Percentiles rank a stretch among this genome's conserved stretches.
These are phyloP conservation scores for Gautieria morchelliformis DNA, from an alignment of 768 basidiomycete genomes.

Conservation along the genomic window DNA sequence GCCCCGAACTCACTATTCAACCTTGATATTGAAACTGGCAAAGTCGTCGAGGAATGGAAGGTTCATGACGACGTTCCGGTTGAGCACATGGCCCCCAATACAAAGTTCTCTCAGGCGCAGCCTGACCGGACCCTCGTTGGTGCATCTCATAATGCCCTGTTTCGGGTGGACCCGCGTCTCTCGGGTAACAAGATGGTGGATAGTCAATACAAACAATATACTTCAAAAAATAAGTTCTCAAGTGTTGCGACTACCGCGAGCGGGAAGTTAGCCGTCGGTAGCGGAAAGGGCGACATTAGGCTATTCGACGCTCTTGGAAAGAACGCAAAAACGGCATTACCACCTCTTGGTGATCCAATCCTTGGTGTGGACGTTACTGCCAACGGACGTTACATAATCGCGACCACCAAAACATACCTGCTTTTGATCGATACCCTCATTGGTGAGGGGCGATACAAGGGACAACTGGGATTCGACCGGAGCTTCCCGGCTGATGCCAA, in stretches of 20 bases:
- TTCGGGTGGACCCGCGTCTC: conserved; percentile 95
- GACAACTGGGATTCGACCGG: conserved; percentile 81
- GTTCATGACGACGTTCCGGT: conserved; percentile 85
- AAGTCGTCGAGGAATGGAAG: conserved; percentile 98
- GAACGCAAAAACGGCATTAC: conserved; percentile 96
- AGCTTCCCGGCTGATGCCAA: conserved; percentile 93
- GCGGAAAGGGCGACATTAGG: conserved; percentile 93
- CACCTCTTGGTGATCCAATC: conserved; percentile 92
- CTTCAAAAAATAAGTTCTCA: conserved; percentile 90
- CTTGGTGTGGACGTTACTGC: conserved; percentile 90
- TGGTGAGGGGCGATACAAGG: conserved; percentile 79
- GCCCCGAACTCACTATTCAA: conserved; percentile 77
- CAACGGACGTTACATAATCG: conserved; percentile 89
- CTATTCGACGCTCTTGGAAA: conserved; percentile 95
- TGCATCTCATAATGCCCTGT: conserved; percentile 86
- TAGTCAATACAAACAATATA: conserved; percentile 92
- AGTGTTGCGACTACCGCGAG: conserved; percentile 79
- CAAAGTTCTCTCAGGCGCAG: conserved; percentile 92
- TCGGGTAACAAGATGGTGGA: conserved; percentile 91
- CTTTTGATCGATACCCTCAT: conserved; percentile 93
- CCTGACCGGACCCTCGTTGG: conserved; percentile 90
- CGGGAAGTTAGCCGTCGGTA: conserved; percentile 87
- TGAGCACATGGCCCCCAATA: conserved; percentile 83
- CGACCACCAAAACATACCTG: conserved; percentile 90
- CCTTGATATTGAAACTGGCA: conserved; percentile 90